Evolutionary conservation across 257 asterid species (phyloP).

Genomic region (Solanum stenotomum): DNA sequence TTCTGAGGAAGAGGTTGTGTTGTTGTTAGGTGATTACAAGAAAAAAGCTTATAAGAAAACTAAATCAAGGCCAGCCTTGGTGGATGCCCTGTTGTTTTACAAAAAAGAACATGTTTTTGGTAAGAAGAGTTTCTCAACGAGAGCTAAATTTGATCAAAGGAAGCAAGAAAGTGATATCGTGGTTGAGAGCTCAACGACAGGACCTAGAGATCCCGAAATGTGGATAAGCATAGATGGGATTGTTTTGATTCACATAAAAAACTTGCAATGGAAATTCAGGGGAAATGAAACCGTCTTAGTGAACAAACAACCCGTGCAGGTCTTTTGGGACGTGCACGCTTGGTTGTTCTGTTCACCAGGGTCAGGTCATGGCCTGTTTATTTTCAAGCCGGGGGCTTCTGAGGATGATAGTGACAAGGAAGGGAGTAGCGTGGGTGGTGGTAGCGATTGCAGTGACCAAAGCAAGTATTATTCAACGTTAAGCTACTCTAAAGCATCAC

Average conservation of each 20-base stretch:
- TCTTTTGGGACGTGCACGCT: slow-evolving; percentile 84
- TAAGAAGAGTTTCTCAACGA: slow-evolving; percentile 79
- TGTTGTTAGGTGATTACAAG: slow-evolving; percentile 65
- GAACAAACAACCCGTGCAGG: slow-evolving; percentile 73
- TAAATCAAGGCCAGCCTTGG: slow-evolving; percentile 60
- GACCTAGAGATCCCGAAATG: slow-evolving; percentile 84
- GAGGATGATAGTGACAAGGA: slow-evolving; percentile 39
- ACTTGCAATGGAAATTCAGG: slow-evolving; percentile 94
- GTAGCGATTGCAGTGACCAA: slow-evolving; percentile 39
- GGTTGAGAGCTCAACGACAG: slow-evolving; percentile 73
- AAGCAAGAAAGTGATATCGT: slow-evolving; percentile 70
- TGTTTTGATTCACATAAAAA: slow-evolving; percentile 66
- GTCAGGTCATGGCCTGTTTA: slow-evolving; percentile 54
- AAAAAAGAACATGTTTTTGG: slow-evolving; percentile 81
- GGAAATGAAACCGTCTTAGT: slow-evolving; percentile 81
- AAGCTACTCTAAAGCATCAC: slow-evolving; percentile 49
- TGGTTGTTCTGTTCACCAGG: slow-evolving; percentile 80
- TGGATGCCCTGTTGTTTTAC: slow-evolving; percentile 57
- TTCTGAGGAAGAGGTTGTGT: slow-evolving; percentile 71
- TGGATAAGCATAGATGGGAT: slow-evolving; percentile 97
- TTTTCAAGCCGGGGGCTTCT: slow-evolving; percentile 56
- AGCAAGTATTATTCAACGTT: slow-evolving; percentile 54
- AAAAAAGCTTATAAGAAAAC: slow-evolving; percentile 69
- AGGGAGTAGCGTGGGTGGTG: slow-evolving; percentile 18
- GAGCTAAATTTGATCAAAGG: slow-evolving; percentile 58